Evolutionary conservation across 1,284 basidiomycete genomes (phyloP).

Genomic region (Hypsizygus ulmarius): DNA sequence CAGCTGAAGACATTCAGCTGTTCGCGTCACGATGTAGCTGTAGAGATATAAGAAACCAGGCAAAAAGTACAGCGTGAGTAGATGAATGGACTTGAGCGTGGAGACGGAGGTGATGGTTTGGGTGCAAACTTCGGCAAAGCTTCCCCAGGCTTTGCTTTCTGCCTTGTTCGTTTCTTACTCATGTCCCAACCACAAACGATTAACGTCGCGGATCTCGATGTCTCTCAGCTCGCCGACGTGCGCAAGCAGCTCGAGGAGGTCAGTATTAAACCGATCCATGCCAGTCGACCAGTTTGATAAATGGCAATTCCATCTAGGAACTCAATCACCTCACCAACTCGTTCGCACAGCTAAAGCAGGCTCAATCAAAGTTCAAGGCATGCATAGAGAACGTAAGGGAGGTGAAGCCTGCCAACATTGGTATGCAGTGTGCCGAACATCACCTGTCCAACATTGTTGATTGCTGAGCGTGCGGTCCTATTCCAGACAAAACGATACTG

Average conservation of each 20-base stretch:
- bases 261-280: constrained; percentile 13
- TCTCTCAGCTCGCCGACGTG: constrained; percentile 82
- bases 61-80: too few relatives aligned
- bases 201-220: constrained; percentile 75
- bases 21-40: background rate
- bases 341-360: constrained; percentile 89
- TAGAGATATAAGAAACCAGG: constrained; percentile 1
- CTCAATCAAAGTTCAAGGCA: constrained; percentile 88
- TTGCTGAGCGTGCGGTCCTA: constrained; percentile 2
- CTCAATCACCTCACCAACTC: constrained; percentile 89
- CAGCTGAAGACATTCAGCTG: constrained; percentile 28
- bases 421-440: constrained; percentile 40
- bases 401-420: constrained; percentile 71
- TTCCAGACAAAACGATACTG: constrained; percentile 78
- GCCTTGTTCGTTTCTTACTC: constrained; percentile 1
- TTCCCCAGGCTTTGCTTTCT: background rate
- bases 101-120: too few relatives aligned
- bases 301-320: constrained; percentile 56
- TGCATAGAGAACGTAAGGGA: constrained; percentile 85
- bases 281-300: background rate
- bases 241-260: constrained; percentile 90
- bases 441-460: background rate
- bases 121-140: background rate
- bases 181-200: constrained; percentile 62
- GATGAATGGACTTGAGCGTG: too few relatives aligned